Percentiles rank a stretch among this genome's conserved stretches.
phyloP scores from a whole-genome alignment of 1,284 basidiomycete species.

The Ganoderma sp. region DNA sequence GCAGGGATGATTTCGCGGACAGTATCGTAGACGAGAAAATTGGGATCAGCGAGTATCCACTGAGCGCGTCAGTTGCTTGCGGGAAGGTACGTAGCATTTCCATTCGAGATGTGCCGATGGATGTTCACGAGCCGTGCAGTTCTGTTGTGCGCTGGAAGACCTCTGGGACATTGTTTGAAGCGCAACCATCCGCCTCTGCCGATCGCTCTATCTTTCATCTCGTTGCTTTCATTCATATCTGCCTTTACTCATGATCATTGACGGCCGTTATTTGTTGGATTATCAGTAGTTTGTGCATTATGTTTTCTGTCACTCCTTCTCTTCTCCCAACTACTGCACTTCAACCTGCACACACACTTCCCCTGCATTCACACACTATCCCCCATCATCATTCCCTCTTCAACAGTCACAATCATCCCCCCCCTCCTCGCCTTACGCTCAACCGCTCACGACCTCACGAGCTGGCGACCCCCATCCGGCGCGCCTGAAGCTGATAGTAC shows the following conservation, averaged over 20 bases:
- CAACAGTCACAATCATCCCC: conserved; percentile 1
- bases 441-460: conserved; percentile 16
- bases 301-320: conserved; percentile 21
- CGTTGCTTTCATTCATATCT: not conserved
- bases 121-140: conserved; percentile 33
- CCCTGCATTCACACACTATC: conserved; percentile 12
- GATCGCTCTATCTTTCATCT: conserved; percentile 15
- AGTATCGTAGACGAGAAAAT: conserved; percentile 97
- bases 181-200: conserved; percentile 5
- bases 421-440: not conserved
- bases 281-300: conserved; percentile 21
- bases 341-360: conserved; percentile 39
- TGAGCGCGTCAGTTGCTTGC: conserved; percentile 96
- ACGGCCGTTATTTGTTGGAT: conserved; percentile 17
- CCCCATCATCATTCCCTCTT: conserved; percentile 4
- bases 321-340: conserved; percentile 35
- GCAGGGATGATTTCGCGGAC: conserved; percentile 97
- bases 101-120: not conserved
- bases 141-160: conserved; percentile 49
- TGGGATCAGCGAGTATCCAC: conserved; percentile 91
- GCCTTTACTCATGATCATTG: not conserved
- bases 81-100: conserved; percentile 74
- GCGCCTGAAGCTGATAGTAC: conserved; percentile 21
- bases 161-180: conserved; percentile 48
- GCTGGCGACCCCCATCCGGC: conserved; percentile 19